Evolutionary conservation across 331 rosid species (phyloP), one percentile per base, ranked within the genome.

Genomic region (Cydonia oblonga): DNA sequence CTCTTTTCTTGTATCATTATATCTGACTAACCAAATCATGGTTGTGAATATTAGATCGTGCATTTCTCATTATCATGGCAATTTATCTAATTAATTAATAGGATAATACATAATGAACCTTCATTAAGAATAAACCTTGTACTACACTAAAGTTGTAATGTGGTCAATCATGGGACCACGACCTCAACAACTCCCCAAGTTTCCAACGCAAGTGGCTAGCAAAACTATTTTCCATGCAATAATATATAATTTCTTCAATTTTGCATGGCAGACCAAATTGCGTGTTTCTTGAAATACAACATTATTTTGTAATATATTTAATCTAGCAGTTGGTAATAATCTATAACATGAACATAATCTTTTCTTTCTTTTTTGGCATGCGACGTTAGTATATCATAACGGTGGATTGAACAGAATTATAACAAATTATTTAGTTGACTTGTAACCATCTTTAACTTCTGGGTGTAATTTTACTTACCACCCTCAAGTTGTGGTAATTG

Each of bases 241-340:
- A 18, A 33, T 32, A 46, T 64, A 32, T n/a, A 7, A 9, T 64
- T 46, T 42, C 57, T 35, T 65, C 9, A 35, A 64, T 42, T 33
- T 64, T 78, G 54, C 71, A 64, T 40, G 70, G 80, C 54, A 67
- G 75, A 61, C 80, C 40, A 63, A 60, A 26, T 68, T 26, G 60
- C 72, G 23, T 75, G 69, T 28, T 75, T 49, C 26, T 52, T 42
- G 58, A 56, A 42, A 61, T 79, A 46, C 54, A 35, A 49, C 72
- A 77, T 64, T 15, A 62, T 62, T 29, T 29, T 62, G 66, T 62
- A 13, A 29, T 28, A 29, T 49, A 54, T 5, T 14, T 19, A 29
- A 10, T 28, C 28, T 52, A 14, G 29, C 4, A 13, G 14, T 30
- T 49, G 44, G 44, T 15, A 22, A 52, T 54, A 52, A 53, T n/a